Evolutionary conservation across 345 rosid species (phyloP).

Genomic region (Theobroma cacao): DNA sequence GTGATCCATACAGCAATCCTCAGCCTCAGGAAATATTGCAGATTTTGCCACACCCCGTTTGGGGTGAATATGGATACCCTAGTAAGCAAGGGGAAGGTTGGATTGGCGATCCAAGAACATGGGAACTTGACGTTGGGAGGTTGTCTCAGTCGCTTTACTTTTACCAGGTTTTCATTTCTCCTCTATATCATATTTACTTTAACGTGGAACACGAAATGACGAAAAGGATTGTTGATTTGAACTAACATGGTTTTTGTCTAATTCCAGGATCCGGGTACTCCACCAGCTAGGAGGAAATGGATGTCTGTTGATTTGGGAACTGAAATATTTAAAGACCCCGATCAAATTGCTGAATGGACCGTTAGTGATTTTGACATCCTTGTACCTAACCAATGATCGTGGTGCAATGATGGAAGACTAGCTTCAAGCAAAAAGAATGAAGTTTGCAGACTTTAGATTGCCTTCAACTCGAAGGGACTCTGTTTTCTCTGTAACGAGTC

Average conservation of each 20-base stretch:
- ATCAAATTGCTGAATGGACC: constrained; percentile 46
- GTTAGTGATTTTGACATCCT: constrained; percentile 40
- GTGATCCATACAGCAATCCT: constrained; percentile 57
- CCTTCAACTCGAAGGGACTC: constrained; percentile 19
- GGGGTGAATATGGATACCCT: constrained; percentile 52
- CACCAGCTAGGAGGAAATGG: constrained; percentile 43
- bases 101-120: constrained; percentile 47
- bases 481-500: background rate
- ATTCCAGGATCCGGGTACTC: constrained; percentile 39
- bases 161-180: constrained; percentile 31
- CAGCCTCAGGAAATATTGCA: constrained; percentile 55
- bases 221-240: background rate
- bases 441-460: background rate
- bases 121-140: constrained; percentile 55
- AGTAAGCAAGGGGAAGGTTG: constrained; percentile 46
- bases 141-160: constrained; percentile 42
- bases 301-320: constrained; percentile 48
- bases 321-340: constrained; percentile 40
- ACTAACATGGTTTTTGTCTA: background rate
- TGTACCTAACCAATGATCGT: constrained; percentile 25
- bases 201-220: background rate
- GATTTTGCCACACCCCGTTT: constrained; percentile 46
- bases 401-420: background rate
- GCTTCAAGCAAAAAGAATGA: constrained; percentile 12
- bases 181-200: background rate